phyloP scores from a whole-genome alignment of 169 alveolate genomes.

The Plasmodium relictum region DNA sequence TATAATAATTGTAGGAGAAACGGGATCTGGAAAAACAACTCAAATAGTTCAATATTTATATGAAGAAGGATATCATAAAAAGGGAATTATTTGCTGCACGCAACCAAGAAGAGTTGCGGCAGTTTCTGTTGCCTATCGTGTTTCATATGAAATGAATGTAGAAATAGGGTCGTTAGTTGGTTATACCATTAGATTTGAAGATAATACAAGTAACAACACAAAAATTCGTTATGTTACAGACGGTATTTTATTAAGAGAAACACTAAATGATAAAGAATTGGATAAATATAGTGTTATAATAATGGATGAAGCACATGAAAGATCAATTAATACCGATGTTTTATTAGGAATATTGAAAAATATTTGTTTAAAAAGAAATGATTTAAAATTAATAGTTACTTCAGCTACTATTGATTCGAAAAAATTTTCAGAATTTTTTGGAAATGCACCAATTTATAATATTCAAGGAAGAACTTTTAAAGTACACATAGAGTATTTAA shows the following conservation, averaged over 20 bases:
- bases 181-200: conserved; percentile 99
- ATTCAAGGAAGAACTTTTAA: conserved; percentile 99
- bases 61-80: conserved; percentile 95
- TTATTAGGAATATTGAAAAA: conserved; percentile 98
- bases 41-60: conserved; percentile 96
- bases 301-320: conserved; percentile 99
- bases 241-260: conserved; percentile 99
- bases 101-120: conserved; percentile 99
- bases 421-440: conserved; percentile 97
- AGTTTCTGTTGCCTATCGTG: conserved; percentile 99
- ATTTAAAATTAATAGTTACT: conserved; percentile 97
- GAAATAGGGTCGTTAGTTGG: conserved; percentile 98
- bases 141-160: conserved; percentile 97
- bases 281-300: conserved; percentile 97
- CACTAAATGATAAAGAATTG: conserved; percentile 97
- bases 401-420: conserved; percentile 99
- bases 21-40: conserved; percentile 99
- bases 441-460: conserved; percentile 97
- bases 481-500: conserved; percentile 95
- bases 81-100: conserved; percentile 99
- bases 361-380: conserved; percentile 96
- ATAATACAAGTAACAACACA: conserved; percentile 95
- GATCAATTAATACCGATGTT: conserved; percentile 99
- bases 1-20: conserved; percentile 99
- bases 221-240: conserved; percentile 99